Percentiles rank a stretch among this genome's conserved stretches.
These are phyloP conservation scores for Darksidea phi DNA, from an alignment of 495 filamentous ascomycete species.

Conservation along the genomic window DNA sequence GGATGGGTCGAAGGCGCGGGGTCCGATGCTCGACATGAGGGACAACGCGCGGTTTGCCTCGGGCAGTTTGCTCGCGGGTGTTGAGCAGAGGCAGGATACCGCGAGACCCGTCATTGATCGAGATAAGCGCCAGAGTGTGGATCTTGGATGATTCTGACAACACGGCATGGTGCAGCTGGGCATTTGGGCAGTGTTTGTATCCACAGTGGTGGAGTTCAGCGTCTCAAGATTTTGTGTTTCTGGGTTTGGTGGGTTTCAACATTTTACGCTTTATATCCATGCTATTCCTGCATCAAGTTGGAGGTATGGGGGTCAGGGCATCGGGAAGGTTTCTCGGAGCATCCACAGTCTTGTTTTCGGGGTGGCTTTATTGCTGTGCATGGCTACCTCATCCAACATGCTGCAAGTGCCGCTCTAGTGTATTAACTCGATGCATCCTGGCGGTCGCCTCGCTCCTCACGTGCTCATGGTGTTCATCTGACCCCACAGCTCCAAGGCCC, in stretches of 20 bases:
- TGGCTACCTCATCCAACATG: no score
- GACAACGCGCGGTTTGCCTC: constrained; percentile 53
- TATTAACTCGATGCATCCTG: not conserved
- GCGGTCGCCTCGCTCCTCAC: not conserved
- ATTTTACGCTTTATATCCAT: no score
- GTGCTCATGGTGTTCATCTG: not conserved
- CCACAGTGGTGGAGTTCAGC: no score
- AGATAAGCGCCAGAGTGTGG: constrained; percentile 38
- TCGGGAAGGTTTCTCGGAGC: no score
- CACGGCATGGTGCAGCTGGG: not conserved
- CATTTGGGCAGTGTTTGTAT: not conserved
- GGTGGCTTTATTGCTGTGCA: no score
- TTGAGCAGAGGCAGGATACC: constrained; percentile 38
- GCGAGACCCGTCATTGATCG: constrained; percentile 38
- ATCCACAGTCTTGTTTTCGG: no score
- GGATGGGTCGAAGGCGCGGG: constrained; percentile 53
- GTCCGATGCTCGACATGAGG: constrained; percentile 58
- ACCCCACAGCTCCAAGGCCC: not conserved
- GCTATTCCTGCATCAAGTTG: no score
- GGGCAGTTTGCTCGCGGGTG: constrained; percentile 54
- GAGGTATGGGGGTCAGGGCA: no score
- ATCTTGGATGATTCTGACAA: constrained; percentile 8
- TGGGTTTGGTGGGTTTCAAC: no score
- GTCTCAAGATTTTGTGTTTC: no score
- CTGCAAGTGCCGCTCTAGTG: no score